phyloP scores from a whole-genome alignment of 2,329 filamentous ascomycete genomes.

The Trichoderma simmonsii region DNA sequence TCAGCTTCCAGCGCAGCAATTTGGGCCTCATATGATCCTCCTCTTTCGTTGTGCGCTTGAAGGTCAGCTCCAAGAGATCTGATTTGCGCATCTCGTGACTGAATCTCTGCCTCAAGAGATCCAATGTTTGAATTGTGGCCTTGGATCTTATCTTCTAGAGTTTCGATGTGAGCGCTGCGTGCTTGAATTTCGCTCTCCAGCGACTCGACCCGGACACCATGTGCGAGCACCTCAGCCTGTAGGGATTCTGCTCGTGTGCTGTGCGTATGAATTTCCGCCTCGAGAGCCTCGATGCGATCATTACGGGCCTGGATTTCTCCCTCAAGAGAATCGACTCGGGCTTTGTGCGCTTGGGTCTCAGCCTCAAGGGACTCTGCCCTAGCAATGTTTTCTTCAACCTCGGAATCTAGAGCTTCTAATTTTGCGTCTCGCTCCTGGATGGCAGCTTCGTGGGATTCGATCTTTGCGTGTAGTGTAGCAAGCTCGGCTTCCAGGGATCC shows the following conservation, averaged over 20 bases:
- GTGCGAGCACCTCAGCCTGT: slow-evolving; percentile 34
- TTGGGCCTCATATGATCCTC: slow-evolving; percentile 38
- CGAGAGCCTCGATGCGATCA: slow-evolving; percentile 36
- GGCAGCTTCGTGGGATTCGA: slow-evolving; percentile 34
- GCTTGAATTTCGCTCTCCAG: slow-evolving; percentile 30
- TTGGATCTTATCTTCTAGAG: slow-evolving; percentile 37
- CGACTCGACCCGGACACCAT: slow-evolving; percentile 21
- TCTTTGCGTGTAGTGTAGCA: slow-evolving; percentile 38
- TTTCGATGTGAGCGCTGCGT: slow-evolving; percentile 38
- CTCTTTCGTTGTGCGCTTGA: slow-evolving; percentile 38
- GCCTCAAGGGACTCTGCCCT: slow-evolving; percentile 22
- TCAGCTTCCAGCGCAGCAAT: slow-evolving; percentile 18
- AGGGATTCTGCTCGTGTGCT: slow-evolving; percentile 43
- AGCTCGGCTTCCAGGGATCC: slow-evolving; percentile 24
- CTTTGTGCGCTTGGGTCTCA: slow-evolving; percentile 26
- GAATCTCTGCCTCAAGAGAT: slow-evolving; percentile 39
- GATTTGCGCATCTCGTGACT: slow-evolving; percentile 39
- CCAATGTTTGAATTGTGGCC: slow-evolving; percentile 44
- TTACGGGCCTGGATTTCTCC: slow-evolving; percentile 33
- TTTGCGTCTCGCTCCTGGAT: slow-evolving; percentile 44
- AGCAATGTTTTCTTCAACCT: slow-evolving; percentile 26
- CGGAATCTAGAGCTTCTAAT: slow-evolving; percentile 42
- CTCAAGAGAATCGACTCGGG: slow-evolving; percentile 23
- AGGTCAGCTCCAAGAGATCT: slow-evolving; percentile 37
- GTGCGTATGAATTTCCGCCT: slow-evolving; percentile 42